These are phyloP conservation scores for Boletus huronensis DNA, from an alignment of 768 basidiomycete species.

Conservation along the genomic window DNA sequence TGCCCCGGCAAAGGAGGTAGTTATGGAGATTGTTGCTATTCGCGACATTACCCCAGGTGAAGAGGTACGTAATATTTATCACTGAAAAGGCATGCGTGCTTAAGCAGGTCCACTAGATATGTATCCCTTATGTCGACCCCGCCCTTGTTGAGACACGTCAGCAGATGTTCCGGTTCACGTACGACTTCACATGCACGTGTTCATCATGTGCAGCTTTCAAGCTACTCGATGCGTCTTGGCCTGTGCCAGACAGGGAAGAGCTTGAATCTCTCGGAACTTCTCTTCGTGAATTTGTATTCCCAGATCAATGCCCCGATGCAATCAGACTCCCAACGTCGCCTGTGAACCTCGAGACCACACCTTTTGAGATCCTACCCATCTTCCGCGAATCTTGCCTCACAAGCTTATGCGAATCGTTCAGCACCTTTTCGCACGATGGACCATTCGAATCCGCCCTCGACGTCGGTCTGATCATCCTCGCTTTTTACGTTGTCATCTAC, in stretches of 20 bases:
- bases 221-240: constrained; percentile 35
- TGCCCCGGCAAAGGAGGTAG: constrained; percentile 32
- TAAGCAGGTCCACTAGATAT: constrained; percentile 46
- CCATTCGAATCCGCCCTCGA: constrained; percentile 49
- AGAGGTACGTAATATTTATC: constrained; percentile 47
- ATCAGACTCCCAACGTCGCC: constrained; percentile 27
- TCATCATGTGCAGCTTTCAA: constrained; percentile 49
- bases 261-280: constrained; percentile 23
- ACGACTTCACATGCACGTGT: constrained; percentile 68
- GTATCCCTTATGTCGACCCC: constrained; percentile 75
- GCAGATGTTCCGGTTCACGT: constrained; percentile 55
- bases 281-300: constrained; percentile 40
- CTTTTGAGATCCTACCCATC: constrained; percentile 38
- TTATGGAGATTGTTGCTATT: constrained; percentile 66
- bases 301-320: constrained; percentile 21
- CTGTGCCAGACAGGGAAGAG: constrained; percentile 32
- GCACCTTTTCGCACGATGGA: constrained; percentile 66
- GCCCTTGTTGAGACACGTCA: constrained; percentile 61
- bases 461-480: constrained; percentile 55
- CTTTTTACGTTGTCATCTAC: constrained; percentile 67
- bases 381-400: constrained; percentile 60
- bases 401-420: constrained; percentile 58
- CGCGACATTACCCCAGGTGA: constrained; percentile 53
- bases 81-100: not conserved
- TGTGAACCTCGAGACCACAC: constrained; percentile 33